Conservation (phyloP, 106 monocot genomes). For the Vanilla planifolia region DNA sequence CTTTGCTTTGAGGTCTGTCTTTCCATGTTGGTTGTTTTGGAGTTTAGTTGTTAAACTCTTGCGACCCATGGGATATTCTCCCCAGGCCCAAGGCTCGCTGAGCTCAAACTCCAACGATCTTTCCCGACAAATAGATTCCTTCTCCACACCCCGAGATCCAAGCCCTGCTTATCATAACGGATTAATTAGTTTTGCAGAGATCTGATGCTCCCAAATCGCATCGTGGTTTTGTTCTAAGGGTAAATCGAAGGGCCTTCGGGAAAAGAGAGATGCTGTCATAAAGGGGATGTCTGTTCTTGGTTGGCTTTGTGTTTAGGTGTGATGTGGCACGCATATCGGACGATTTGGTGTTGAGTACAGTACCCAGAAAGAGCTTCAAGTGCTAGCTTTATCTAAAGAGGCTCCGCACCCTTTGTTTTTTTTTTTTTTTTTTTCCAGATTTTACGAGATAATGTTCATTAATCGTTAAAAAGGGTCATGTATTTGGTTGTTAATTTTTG, state of each 20-base stretch:
- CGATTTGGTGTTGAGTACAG: too few species aligned
- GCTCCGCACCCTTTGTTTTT: background rate
- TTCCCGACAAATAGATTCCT: background rate
- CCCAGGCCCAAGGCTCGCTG: background rate
- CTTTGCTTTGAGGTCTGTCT: background rate
- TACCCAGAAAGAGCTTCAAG: background rate
- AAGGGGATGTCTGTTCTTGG: slow-evolving; percentile 1
- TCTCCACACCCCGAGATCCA: slow-evolving; percentile 2
- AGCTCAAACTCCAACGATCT: background rate
- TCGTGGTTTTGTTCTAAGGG: background rate
- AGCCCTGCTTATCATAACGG: background rate
- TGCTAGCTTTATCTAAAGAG: background rate
- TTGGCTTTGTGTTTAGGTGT: background rate
- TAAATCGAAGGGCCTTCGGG: slow-evolving; percentile 1
- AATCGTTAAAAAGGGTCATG: too few species aligned
- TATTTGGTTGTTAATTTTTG: too few species aligned
- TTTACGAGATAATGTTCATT: too few species aligned
- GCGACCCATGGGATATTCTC: background rate
- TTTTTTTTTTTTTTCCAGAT: background rate
- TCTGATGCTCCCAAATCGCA: background rate
- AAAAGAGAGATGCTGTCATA: background rate
- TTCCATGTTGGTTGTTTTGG: slow-evolving; percentile 1
- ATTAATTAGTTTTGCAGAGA: slow-evolving; percentile 2
- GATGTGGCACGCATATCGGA: too few species aligned
- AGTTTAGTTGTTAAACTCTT: background rate